Percentiles rank a stretch among this genome's conserved stretches.
These are phyloP conservation scores for Xylaria sp. DNA, from an alignment of 2,329 filamentous ascomycete genomes.

Conservation along the genomic window DNA sequence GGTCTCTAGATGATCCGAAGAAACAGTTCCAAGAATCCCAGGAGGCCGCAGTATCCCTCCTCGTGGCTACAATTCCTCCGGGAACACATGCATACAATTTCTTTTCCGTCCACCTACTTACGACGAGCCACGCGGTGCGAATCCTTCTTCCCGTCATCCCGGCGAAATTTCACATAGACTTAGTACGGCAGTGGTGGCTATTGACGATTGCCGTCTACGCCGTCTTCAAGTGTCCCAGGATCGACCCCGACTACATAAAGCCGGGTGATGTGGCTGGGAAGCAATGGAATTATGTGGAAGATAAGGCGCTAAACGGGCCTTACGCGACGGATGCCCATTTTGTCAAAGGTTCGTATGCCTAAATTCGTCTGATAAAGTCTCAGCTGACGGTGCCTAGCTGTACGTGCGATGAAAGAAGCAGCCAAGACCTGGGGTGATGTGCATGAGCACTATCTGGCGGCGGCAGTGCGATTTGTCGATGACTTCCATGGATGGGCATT, in stretches of 20 bases:
- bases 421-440: slow-evolving; percentile 79
- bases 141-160: slow-evolving; percentile 83
- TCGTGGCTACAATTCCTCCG: slow-evolving; percentile 68
- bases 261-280: slow-evolving; percentile 69
- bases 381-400: slow-evolving; percentile 55
- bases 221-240: slow-evolving; percentile 74
- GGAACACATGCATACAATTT: slow-evolving; percentile 79
- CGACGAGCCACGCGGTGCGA: slow-evolving; percentile 87
- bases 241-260: slow-evolving; percentile 73
- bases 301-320: slow-evolving; percentile 74
- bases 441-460: slow-evolving; percentile 71
- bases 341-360: slow-evolving; percentile 73
- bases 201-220: slow-evolving; percentile 83
- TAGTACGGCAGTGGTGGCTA: slow-evolving; percentile 92
- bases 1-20: slow-evolving; percentile 76
- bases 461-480: slow-evolving; percentile 77
- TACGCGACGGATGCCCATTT: slow-evolving; percentile 82
- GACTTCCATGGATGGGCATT: slow-evolving; percentile 75
- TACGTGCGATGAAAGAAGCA: slow-evolving; percentile 79
- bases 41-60: slow-evolving; percentile 67
- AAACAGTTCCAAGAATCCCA: slow-evolving; percentile 79
- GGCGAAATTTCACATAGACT: slow-evolving; percentile 72
- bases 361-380: neutral
- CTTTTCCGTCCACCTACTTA: slow-evolving; percentile 83
- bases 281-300: slow-evolving; percentile 80